phyloP scores from a whole-genome alignment of 2,329 filamentous ascomycete genomes.

The Cercospora sp. region DNA sequence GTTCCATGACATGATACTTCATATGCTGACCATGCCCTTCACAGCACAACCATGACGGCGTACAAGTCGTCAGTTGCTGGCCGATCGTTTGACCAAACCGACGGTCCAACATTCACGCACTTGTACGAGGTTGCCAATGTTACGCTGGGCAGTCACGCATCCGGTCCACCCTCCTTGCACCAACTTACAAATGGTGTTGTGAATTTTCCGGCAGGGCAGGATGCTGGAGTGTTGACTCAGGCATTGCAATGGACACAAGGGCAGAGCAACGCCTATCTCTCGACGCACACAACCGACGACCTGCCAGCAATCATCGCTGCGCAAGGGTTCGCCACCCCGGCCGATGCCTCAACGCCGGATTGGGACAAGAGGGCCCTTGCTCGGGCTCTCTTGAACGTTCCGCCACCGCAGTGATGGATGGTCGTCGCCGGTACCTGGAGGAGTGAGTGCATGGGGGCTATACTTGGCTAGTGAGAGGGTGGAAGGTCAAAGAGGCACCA shows the following conservation, averaged over 20 bases:
- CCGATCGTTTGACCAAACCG: background rate
- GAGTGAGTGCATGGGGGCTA: background rate
- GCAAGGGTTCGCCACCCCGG: background rate
- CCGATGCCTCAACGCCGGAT: background rate
- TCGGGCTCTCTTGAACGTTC: background rate
- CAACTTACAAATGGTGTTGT: slow-evolving; percentile 12
- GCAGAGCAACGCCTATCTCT: background rate
- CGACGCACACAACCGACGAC: background rate
- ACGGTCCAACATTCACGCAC: background rate
- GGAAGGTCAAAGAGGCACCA: background rate
- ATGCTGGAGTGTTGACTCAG: slow-evolving; percentile 15
- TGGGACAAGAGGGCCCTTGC: slow-evolving; percentile 2
- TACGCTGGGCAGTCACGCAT: background rate
- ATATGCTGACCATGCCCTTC: background rate
- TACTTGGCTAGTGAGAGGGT: background rate
- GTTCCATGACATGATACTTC: background rate
- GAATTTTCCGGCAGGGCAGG: slow-evolving; percentile 15
- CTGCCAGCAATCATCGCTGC: background rate
- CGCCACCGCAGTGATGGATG: background rate
- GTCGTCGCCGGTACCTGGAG: background rate
- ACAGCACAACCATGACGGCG: background rate
- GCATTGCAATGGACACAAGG: slow-evolving; percentile 8
- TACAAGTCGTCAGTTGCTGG: background rate
- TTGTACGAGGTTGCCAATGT: background rate
- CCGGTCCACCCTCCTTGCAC: background rate